phyloP scores from a whole-genome alignment of 1,284 basidiomycete genomes.

The Irpex sp. region DNA sequence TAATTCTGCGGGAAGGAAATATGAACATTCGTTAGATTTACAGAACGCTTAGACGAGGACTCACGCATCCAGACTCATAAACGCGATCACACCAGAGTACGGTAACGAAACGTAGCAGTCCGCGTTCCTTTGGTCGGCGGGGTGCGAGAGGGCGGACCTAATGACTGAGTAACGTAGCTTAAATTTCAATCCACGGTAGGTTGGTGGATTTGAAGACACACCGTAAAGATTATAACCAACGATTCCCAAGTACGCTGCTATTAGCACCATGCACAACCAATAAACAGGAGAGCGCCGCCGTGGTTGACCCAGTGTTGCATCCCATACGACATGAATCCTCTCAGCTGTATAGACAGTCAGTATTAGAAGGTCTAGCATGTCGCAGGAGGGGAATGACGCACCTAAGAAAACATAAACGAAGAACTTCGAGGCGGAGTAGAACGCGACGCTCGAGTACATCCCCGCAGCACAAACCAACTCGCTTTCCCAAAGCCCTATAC shows the following conservation, averaged over 20 bases:
- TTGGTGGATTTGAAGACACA: conserved; percentile 8
- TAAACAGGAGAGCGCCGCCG: conserved; percentile 35
- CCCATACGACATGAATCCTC: conserved; percentile 36
- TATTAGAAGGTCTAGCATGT: background rate
- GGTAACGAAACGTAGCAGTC: conserved; percentile 40
- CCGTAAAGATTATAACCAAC: conserved; percentile 31
- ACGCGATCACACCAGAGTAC: conserved; percentile 33
- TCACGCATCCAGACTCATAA: conserved; percentile 39
- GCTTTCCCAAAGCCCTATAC: conserved; percentile 33
- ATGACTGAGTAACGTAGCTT: conserved; percentile 18
- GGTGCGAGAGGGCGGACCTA: background rate
- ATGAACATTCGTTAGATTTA: background rate
- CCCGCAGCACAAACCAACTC: conserved; percentile 30
- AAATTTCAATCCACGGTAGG: background rate
- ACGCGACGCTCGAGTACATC: conserved; percentile 34
- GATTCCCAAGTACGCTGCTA: conserved; percentile 31
- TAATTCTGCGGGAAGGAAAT: conserved; percentile 22
- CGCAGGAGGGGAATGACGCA: conserved; percentile 12
- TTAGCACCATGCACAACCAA: conserved; percentile 25
- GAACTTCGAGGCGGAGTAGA: conserved; percentile 35
- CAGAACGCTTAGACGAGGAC: conserved; percentile 20
- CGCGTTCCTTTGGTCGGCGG: conserved; percentile 23
- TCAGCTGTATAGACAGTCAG: conserved; percentile 23
- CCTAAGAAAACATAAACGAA: conserved; percentile 38
- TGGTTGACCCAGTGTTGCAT: conserved; percentile 16